Evolutionary conservation across 2,329 filamentous ascomycete species (phyloP), one percentile per base, ranked within the genome.

Genomic region (Colletotrichum spaethianum): DNA sequence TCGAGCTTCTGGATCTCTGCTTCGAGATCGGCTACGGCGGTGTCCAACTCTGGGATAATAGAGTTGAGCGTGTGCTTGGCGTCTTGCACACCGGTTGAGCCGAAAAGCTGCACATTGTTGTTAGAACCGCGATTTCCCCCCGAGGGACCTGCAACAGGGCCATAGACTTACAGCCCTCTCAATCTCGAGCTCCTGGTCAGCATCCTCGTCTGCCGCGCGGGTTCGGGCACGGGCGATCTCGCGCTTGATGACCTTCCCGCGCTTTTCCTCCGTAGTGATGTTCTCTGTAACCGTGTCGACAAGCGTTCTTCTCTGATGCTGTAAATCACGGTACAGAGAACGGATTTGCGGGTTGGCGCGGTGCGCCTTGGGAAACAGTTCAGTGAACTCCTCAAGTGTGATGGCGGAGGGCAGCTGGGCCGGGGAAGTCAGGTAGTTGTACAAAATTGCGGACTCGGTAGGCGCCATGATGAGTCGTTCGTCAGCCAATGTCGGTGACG

Each of bases 341-440:
- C 90, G 89, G 59, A 96, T 87, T 67, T 92, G 90, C 0, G 93
- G 89, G 57, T 91, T 92, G 31, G 87, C 84, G 71, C 91, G 92
- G 61, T 91, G 86, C 48, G 89, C 82, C 62, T 87, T 89, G 14
- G 94, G 94, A 78, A 97, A 96, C 52, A 96, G 87, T 36, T 91
- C 87, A 53, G 90, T 91, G 84, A 97, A 97, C 75, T 94, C 89
- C 69, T 91, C 87, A 57, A 95, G 87, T 9, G 94, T 92, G 75
- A 95, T 85, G 78, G 95, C 89, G 74, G 92, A 89, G 52, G 93
- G 92, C 46, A 97, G 86, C 36, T 93, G 88, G 9, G 94, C 92
- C 16, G 94, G 93, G 38, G 92, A 87, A 44, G 97, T 88, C 70
- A 97, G 90, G 80, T 96, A 97, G 81, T 93, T 92, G 77, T 87